These are phyloP conservation scores for Pittosporum tobira DNA, from an alignment of 129 eudicot genomes.

Conservation along the genomic window DNA sequence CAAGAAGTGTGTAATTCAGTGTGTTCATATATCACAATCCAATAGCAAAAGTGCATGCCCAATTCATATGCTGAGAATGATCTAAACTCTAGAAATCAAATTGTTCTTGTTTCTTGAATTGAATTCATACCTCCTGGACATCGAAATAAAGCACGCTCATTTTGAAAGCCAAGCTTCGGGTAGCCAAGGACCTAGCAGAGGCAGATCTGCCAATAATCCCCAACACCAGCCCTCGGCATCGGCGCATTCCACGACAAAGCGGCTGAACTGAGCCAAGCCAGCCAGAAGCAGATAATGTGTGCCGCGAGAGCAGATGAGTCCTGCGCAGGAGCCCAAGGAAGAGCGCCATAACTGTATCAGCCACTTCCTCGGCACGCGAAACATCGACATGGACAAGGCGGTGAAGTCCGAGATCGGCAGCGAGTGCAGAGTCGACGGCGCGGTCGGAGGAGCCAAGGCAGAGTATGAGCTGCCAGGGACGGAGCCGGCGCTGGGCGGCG, in stretches of 20 bases:
- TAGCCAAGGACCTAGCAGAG: slow-evolving; percentile 80
- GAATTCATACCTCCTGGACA: slow-evolving; percentile 48
- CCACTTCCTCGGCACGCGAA: slow-evolving; percentile 86
- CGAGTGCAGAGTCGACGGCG: slow-evolving; percentile 80
- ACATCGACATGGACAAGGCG: slow-evolving; percentile 90
- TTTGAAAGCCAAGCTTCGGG: slow-evolving; percentile 85
- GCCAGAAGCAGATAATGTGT: slow-evolving; percentile 81
- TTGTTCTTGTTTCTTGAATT: no score
- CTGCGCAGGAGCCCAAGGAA: slow-evolving; percentile 74
- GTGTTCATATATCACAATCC: no score
- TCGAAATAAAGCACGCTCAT: slow-evolving; percentile 92
- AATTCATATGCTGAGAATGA: no score
- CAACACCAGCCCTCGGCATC: slow-evolving; percentile 85
- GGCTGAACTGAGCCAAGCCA: slow-evolving; percentile 99
- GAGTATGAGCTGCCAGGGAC: slow-evolving; percentile 85
- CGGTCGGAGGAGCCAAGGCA: slow-evolving; percentile 96
- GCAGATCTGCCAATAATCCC: slow-evolving; percentile 94
- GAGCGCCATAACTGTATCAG: slow-evolving; percentile 94
- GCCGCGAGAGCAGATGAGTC: slow-evolving; percentile 78
- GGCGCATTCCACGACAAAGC: slow-evolving; percentile 92
- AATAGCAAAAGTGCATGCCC: no score
- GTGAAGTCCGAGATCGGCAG: slow-evolving; percentile 69
- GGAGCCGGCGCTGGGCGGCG: slow-evolving; percentile 98
- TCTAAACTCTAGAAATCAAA: no score
- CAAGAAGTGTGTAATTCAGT: no score